These are phyloP conservation scores for Vararia minispora DNA, from an alignment of 768 basidiomycete species.

Conservation along the genomic window DNA sequence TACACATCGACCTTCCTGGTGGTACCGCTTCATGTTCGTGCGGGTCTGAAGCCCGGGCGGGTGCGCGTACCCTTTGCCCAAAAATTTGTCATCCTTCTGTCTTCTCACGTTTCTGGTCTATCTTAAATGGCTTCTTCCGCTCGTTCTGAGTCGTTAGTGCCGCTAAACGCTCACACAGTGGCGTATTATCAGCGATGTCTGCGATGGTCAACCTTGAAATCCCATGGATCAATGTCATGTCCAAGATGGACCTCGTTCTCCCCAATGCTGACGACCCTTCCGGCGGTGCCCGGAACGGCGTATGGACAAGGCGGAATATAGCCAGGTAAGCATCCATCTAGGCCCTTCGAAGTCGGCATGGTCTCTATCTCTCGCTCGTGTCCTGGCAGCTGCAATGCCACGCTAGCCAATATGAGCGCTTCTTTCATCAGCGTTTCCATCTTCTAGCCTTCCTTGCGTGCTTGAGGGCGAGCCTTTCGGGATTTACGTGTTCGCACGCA, in stretches of 20 bases:
- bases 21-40: not conserved
- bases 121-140: not conserved
- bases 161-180: conserved; percentile 51
- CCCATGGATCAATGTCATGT: conserved; percentile 97
- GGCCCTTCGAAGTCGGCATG: no score
- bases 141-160: no score
- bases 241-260: conserved; percentile 96
- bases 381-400: no score
- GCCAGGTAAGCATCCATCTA: conserved; percentile 70
- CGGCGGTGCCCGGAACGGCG: conserved; percentile 53
- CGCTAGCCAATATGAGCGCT: no score
- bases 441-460: not conserved
- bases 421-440: not conserved
- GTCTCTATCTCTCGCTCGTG: no score
- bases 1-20: not conserved
- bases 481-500: no score
- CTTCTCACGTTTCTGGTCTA: not conserved
- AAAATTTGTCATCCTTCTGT: no score
- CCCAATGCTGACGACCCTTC: conserved; percentile 47
- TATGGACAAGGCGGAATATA: conserved; percentile 66
- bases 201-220: conserved; percentile 98
- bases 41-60: not conserved
- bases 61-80: no score
- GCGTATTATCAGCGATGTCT: conserved; percentile 95
- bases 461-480: no score